A percentile compares a stretch with the other conserved stretches of the same genome.
Conservation (phyloP, 306 rosid genomes). For the Acacia melanoxylon region DNA sequence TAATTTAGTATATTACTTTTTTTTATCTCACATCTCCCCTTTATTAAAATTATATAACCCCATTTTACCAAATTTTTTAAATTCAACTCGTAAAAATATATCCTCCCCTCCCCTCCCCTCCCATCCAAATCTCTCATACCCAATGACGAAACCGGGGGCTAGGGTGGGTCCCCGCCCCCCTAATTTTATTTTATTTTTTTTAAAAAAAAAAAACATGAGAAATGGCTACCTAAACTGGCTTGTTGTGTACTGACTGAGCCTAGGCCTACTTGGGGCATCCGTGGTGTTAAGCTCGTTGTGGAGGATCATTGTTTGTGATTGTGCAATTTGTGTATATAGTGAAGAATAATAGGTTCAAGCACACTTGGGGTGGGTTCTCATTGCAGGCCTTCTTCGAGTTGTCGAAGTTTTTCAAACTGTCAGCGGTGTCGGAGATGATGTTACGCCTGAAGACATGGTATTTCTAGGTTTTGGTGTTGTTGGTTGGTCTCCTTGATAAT, state of each 20-base stretch:
- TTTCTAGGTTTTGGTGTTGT: not conserved
- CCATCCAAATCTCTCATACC: too few relatives aligned
- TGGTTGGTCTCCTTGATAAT: not conserved
- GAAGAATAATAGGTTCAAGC: not conserved
- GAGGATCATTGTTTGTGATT: not conserved
- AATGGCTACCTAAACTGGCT: not conserved
- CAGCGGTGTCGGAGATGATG: not conserved
- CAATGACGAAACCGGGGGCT: too few relatives aligned
- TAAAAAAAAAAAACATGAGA: too few relatives aligned
- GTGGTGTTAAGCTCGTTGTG: not conserved
- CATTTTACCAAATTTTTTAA: too few relatives aligned
- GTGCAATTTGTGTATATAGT: conserved; percentile 1
- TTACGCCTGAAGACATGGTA: conserved; percentile 1
- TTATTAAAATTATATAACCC: too few relatives aligned
- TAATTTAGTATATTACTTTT: too few relatives aligned
- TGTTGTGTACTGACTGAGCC: not conserved
- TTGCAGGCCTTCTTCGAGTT: not conserved
- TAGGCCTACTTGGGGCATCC: not conserved
- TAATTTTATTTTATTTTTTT: too few relatives aligned
- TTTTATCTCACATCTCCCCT: too few relatives aligned
- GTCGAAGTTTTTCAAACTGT: not conserved
- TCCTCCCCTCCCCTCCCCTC: too few relatives aligned
- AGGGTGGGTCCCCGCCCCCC: too few relatives aligned
- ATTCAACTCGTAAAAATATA: too few relatives aligned
- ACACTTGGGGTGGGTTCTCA: not conserved